phyloP scores from a whole-genome alignment of 1,284 basidiomycete genomes.

The Athelia sp. region DNA sequence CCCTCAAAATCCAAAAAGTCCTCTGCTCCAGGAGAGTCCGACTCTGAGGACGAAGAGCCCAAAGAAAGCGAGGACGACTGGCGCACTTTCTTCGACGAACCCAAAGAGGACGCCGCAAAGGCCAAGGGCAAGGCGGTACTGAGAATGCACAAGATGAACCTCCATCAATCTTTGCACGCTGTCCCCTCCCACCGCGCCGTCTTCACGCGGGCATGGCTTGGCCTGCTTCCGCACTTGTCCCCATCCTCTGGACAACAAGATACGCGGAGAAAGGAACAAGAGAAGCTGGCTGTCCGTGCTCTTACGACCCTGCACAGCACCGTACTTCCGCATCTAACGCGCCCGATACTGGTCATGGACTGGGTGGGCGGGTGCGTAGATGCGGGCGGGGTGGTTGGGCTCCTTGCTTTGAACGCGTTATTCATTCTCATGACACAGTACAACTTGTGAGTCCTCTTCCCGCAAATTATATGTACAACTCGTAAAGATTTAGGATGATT shows the following conservation, averaged over 20 bases:
- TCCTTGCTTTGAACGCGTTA: constrained; percentile 88
- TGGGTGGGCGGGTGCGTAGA: constrained; percentile 91
- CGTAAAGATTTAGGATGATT: not conserved
- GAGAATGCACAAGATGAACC: constrained; percentile 58
- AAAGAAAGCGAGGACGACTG: constrained; percentile 65
- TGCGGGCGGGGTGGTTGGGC: constrained; percentile 79
- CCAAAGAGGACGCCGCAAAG: constrained; percentile 21
- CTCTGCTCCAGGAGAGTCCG: constrained; percentile 34
- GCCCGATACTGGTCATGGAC: constrained; percentile 86
- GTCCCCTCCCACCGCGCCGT: constrained; percentile 71
- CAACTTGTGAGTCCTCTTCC: constrained; percentile 67
- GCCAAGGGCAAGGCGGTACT: constrained; percentile 33
- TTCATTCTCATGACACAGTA: constrained; percentile 92
- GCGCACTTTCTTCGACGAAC: constrained; percentile 77
- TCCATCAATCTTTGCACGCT: constrained; percentile 73
- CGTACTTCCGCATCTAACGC: constrained; percentile 80
- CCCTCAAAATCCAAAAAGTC: constrained; percentile 37
- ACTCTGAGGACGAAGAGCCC: constrained; percentile 35
- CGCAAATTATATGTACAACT: not conserved
- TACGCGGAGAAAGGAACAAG: constrained; percentile 29
- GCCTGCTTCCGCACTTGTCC: constrained; percentile 59
- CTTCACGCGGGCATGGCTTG: constrained; percentile 77
- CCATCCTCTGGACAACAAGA: constrained; percentile 10
- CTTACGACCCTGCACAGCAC: constrained; percentile 81
- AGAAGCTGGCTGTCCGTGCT: constrained; percentile 52